These are phyloP conservation scores for Saccharum hybrid DNA, from an alignment of 202 grass and related monocot species.

Conservation along the genomic window DNA sequence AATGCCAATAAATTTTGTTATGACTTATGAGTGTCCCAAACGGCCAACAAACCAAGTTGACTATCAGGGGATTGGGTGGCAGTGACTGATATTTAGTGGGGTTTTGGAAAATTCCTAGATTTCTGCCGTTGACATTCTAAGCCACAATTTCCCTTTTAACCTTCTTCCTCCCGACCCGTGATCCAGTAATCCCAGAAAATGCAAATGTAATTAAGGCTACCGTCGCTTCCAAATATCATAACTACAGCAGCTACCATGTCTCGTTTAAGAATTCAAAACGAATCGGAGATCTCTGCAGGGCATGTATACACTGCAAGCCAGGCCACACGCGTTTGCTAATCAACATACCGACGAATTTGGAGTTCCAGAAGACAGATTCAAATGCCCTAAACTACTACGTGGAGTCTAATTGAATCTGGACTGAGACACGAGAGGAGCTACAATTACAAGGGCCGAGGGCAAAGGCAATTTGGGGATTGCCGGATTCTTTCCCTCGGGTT, in stretches of 20 bases:
- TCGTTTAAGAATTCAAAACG: background rate
- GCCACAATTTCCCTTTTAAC: background rate
- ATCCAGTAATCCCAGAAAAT: background rate
- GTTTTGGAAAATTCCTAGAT: background rate
- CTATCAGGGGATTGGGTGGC: background rate
- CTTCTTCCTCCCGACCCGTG: background rate
- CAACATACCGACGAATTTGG: background rate
- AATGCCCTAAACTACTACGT: background rate
- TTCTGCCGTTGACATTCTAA: background rate
- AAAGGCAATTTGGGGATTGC: background rate
- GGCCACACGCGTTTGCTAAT: background rate
- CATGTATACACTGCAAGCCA: background rate
- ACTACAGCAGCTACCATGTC: background rate
- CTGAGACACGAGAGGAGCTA: background rate
- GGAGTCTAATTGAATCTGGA: background rate
- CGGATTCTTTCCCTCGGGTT: background rate
- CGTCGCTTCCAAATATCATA: background rate
- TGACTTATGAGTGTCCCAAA: background rate
- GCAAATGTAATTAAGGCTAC: background rate
- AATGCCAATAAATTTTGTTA: background rate
- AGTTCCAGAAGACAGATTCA: background rate
- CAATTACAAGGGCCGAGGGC: background rate
- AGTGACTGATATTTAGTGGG: background rate
- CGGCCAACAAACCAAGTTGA: background rate
- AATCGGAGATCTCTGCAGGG: conserved; percentile 10